Percentiles rank a stretch among this genome's conserved stretches.
Evolutionary conservation across 2,329 filamentous ascomycete species (phyloP).

Genomic region (Diaporthe vexans): DNA sequence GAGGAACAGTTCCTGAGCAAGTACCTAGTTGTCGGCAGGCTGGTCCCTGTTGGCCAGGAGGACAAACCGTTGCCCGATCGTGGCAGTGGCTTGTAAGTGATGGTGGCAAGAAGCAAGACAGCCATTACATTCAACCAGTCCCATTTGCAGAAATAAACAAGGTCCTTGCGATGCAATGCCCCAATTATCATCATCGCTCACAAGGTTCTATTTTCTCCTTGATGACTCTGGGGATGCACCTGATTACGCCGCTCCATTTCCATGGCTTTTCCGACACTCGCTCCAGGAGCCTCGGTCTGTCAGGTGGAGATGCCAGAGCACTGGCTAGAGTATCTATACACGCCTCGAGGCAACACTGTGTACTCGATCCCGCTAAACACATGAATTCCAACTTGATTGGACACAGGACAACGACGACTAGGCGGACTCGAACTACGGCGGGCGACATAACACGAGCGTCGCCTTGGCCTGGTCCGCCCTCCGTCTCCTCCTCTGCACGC

Average conservation of each 20-base stretch:
- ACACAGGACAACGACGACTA: not conserved
- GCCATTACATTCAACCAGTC: not conserved
- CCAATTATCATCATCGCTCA: not conserved
- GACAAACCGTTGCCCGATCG: slow-evolving; percentile 43
- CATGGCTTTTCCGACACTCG: not conserved
- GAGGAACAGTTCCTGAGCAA: slow-evolving; percentile 94
- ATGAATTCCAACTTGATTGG: not conserved
- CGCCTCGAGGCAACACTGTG: not conserved
- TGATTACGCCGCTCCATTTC: not conserved
- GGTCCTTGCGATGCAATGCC: not conserved
- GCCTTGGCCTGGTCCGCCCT: not conserved
- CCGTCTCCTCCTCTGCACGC: slow-evolving; percentile 16
- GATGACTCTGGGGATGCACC: not conserved
- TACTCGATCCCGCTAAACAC: not conserved
- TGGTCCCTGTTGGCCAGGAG: slow-evolving; percentile 72
- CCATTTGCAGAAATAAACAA: not conserved
- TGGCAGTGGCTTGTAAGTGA: not conserved
- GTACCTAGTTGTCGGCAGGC: slow-evolving; percentile 92
- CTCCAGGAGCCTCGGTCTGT: not conserved
- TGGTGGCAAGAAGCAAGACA: not conserved
- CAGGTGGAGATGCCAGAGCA: not conserved
- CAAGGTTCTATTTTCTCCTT: not conserved
- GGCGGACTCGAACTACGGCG: not conserved
- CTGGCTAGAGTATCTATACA: not conserved
- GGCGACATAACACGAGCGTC: not conserved